Conservation (phyloP, 345 rosid genomes). For the Lenwebbia sp. region DNA sequence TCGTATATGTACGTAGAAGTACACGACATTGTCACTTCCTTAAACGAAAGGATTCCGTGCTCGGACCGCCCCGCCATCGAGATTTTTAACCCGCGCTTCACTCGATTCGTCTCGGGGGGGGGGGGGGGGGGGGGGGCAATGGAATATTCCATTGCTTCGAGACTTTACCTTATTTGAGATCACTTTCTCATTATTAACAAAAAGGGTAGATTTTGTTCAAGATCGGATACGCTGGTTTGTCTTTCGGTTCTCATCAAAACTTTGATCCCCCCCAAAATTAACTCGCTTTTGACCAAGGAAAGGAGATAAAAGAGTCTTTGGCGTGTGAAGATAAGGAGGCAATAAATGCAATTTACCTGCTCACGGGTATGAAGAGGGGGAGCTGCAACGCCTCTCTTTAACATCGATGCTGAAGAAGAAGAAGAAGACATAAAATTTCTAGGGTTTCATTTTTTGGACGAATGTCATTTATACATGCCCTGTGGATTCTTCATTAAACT, state of each 20-base stretch:
- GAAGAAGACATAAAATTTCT: neutral
- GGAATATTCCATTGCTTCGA: neutral
- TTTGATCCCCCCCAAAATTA: neutral
- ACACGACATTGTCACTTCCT: neutral
- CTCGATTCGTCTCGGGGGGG: neutral
- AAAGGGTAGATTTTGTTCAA: neutral
- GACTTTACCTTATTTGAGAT: neutral
- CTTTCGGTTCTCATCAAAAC: neutral
- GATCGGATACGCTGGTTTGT: neutral
- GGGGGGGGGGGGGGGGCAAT: neutral
- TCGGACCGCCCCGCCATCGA: neutral
- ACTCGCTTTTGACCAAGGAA: neutral
- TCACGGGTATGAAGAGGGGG: neutral
- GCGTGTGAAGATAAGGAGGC: neutral
- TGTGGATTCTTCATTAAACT: neutral
- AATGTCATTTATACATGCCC: neutral
- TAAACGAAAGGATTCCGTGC: neutral
- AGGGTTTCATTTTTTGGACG: neutral
- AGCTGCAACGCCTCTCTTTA: neutral
- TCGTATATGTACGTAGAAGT: neutral
- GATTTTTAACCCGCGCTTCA: neutral
- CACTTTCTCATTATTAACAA: neutral
- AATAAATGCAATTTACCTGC: neutral
- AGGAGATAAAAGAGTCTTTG: neutral
- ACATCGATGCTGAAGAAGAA: neutral